Conservation (phyloP, 306 rosid species). For the Purshia tridentata region DNA sequence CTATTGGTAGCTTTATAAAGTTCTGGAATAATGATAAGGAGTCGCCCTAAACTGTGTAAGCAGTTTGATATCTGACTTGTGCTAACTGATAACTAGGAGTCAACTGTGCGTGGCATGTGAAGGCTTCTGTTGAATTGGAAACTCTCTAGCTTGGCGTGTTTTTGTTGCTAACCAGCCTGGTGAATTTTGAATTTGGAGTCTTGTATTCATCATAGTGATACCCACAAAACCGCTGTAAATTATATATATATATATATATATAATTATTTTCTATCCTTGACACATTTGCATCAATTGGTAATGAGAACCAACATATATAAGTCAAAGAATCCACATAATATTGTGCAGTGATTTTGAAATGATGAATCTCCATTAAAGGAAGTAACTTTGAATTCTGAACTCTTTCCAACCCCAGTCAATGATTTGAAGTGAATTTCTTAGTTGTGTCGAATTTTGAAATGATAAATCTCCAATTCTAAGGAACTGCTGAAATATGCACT, state of each 20-base stretch:
- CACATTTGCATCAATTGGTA: neutral
- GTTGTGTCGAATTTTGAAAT: neutral
- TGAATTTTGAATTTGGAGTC: neutral
- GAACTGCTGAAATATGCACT: neutral
- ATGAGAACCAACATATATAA: neutral
- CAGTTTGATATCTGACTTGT: neutral
- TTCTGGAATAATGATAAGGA: neutral
- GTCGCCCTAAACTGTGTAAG: neutral
- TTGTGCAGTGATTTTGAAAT: neutral
- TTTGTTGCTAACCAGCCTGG: neutral
- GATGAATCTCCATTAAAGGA: neutral
- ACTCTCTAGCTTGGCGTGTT: neutral
- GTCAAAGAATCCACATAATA: neutral
- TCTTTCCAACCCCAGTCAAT: neutral
- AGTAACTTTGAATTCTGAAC: neutral
- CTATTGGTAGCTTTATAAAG: neutral
- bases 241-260: neutral
- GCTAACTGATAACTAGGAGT: neutral
- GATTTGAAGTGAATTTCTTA: neutral
- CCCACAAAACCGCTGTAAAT: neutral
- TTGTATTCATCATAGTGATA: neutral
- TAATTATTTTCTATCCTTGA: neutral
- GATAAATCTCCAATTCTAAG: neutral
- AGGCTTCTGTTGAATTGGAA: slow-evolving; percentile 5
- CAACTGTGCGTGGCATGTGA: neutral